These are phyloP conservation scores for Plasmodium vivax DNA, from an alignment of 169 alveolate species.

Conservation along the genomic window DNA sequence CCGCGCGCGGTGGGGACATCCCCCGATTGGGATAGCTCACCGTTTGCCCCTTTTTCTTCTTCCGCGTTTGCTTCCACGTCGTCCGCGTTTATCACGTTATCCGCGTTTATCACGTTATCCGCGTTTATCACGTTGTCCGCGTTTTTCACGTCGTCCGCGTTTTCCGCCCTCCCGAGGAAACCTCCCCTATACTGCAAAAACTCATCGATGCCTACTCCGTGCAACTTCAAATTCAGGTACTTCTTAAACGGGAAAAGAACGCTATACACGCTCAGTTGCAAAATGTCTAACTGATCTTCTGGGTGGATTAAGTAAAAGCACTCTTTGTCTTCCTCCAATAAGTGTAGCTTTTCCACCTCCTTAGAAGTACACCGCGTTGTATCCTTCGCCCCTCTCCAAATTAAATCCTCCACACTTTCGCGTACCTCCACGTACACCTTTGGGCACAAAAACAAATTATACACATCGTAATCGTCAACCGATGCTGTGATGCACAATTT, in stretches of 20 bases:
- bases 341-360: conserved; percentile 2
- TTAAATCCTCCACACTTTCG: neutral
- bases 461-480: conserved; percentile 50
- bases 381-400: conserved; percentile 13
- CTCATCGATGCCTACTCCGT: neutral
- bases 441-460: conserved; percentile 64
- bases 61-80: neutral
- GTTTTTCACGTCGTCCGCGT: neutral
- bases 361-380: neutral
- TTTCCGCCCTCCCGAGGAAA: neutral
- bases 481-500: conserved; percentile 11
- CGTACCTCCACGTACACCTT: conserved; percentile 36
- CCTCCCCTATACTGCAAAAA: conserved; percentile 2
- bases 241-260: conserved; percentile 59
- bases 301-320: conserved; percentile 68
- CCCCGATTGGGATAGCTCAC: neutral
- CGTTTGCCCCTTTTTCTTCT: neutral
- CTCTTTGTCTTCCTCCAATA: conserved; percentile 40
- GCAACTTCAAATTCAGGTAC: conserved; percentile 42
- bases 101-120: neutral
- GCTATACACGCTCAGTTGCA: conserved; percentile 59
- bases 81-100: neutral
- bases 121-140: neutral
- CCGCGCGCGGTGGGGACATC: neutral
- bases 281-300: conserved; percentile 6